These are phyloP conservation scores for Cyphellophora europaea DNA, from an alignment of 2,329 filamentous ascomycete species.

Conservation along the genomic window DNA sequence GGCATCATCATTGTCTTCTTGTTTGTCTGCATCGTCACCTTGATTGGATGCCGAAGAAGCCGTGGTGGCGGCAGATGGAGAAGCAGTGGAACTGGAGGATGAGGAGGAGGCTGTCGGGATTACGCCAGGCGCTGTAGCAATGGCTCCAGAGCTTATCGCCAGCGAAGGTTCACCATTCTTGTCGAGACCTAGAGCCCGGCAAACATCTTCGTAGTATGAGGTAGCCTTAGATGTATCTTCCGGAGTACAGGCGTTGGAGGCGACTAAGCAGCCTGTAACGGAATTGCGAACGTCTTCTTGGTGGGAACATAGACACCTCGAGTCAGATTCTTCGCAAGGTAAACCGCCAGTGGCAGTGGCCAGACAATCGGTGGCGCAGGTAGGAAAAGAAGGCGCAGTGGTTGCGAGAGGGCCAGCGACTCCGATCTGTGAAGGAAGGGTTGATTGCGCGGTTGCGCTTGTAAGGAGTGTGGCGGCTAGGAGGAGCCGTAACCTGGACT, in stretches of 20 bases:
- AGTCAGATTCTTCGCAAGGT: neutral
- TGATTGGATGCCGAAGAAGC: neutral
- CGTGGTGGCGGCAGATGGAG: neutral
- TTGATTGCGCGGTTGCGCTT: neutral
- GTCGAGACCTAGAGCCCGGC: neutral
- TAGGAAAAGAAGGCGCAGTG: neutral
- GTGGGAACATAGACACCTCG: neutral
- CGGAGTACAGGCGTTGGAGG: neutral
- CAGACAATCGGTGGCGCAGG: neutral
- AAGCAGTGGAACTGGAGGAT: neutral
- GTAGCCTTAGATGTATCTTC: neutral
- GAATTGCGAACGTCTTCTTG: neutral
- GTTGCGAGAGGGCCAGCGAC: neutral
- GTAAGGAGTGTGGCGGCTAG: neutral
- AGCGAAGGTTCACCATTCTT: neutral
- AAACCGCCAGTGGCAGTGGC: neutral
- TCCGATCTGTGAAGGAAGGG: neutral
- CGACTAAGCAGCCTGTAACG: neutral
- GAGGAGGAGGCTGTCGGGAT: neutral
- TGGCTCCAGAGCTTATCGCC: neutral
- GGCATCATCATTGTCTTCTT: neutral
- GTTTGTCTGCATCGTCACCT: neutral
- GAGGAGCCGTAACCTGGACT: neutral
- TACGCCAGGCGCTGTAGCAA: neutral
- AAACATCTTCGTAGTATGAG: conserved; percentile 1